These are phyloP conservation scores for Mercurialis annua DNA, from an alignment of 345 rosid genomes.

Conservation along the genomic window DNA sequence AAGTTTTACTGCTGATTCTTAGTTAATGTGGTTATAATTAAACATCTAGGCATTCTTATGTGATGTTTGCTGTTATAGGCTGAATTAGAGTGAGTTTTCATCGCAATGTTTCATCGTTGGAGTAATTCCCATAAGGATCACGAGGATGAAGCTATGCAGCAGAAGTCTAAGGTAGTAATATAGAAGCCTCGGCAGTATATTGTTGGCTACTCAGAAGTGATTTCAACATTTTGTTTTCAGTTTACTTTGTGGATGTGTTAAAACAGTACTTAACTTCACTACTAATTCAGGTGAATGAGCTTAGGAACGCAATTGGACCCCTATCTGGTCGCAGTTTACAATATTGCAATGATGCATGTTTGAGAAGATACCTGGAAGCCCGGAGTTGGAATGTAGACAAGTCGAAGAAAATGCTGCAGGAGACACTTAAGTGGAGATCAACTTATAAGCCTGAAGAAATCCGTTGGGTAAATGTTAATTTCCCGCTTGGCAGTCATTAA, in stretches of 20 bases:
- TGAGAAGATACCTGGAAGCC: constrained; percentile 86
- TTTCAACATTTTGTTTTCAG: not conserved
- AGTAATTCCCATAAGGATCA: constrained; percentile 41
- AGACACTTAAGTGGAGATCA: constrained; percentile 78
- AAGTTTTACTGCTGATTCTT: not conserved
- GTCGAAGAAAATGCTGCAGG: constrained; percentile 80
- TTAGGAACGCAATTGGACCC: constrained; percentile 52
- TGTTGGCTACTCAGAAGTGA: not conserved
- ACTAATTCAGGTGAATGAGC: constrained; percentile 53
- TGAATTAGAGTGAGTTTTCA: constrained; percentile 17
- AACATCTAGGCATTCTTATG: not conserved
- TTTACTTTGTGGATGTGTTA: not conserved
- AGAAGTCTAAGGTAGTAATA: constrained; percentile 58
- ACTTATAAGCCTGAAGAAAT: constrained; percentile 79
- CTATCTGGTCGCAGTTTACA: constrained; percentile 46
- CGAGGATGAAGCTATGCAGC: constrained; percentile 42
- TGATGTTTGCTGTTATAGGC: constrained; percentile 18
- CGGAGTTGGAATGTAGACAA: constrained; percentile 76
- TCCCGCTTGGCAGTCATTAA: not conserved
- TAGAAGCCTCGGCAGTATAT: not conserved
- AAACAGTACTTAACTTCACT: not conserved
- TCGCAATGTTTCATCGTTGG: constrained; percentile 67
- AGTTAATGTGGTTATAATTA: not conserved
- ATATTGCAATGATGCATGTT: constrained; percentile 73
- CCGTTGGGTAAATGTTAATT: constrained; percentile 54